Percentiles rank a stretch among this genome's conserved stretches.
Evolutionary conservation across 2,329 filamentous ascomycete species (phyloP).

Genomic region (Colletotrichum horii): DNA sequence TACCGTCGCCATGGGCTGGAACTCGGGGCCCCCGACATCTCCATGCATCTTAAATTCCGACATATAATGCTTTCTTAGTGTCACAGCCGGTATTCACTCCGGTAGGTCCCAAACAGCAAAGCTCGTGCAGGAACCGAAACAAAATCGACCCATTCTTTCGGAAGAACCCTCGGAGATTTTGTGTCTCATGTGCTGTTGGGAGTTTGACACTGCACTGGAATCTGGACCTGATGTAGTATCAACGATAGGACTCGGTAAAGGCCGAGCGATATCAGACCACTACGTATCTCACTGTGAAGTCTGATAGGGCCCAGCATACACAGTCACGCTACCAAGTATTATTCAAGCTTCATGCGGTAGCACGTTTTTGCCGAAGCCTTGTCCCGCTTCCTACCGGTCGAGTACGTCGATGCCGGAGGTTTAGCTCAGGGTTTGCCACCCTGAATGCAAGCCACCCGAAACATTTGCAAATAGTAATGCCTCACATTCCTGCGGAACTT

Average conservation of each 20-base stretch:
- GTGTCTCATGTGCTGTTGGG: neutral
- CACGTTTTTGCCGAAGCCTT: neutral
- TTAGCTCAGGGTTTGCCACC: neutral
- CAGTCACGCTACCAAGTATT: neutral
- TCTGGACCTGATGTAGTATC: neutral
- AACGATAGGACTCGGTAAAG: neutral
- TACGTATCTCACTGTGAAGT: neutral
- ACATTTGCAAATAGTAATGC: fast-evolving
- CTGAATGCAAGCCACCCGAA: neutral
- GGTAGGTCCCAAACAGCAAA: neutral
- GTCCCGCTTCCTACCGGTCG: neutral
- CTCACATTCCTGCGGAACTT: neutral
- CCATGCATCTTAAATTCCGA: neutral
- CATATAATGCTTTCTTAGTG: neutral
- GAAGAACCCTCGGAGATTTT: neutral
- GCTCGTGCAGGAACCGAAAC: neutral
- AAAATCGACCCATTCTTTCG: neutral
- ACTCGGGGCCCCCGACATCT: neutral
- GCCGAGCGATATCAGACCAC: neutral
- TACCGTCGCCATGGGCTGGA: neutral
- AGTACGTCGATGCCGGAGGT: neutral
- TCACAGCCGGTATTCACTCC: neutral
- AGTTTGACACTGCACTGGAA: neutral
- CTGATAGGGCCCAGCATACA: neutral
- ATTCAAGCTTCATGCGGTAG: neutral